Base-by-base conservation (phyloP, 805 yeast species). In the Spathaspora arborariae region DNA sequence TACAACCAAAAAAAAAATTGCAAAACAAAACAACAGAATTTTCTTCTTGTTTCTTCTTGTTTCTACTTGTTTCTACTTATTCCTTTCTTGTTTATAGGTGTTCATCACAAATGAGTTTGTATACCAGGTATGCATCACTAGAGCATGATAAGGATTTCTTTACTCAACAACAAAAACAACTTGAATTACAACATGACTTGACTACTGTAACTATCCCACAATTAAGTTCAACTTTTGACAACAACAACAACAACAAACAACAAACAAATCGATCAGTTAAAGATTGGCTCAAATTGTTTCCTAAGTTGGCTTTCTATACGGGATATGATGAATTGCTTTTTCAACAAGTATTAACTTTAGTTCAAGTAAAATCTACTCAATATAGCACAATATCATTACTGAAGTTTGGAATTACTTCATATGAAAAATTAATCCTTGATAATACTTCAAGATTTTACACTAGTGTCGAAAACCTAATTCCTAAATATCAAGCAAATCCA, bases 401-500 rank as follows among this genome's bases (percentile, higher is more conserved):
- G 21, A 77, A 75, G 47, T 82, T 81, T 51, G 98, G 97, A 0
- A 75, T 80, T 34, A 71, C 84, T 3, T 73, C 78, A 22, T 79
- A 79, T 54, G 73, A 76, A 24, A 72, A 82, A 18, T 64, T 89
- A 56, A 79, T 87, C 2, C 61, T 87, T 9, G 77, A 75, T 39
- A 57, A 70, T 0, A 65, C 75, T 40, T 88, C 96, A 1, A 74
- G 85, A 43, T 92, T 81, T 60, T 88, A 78, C 67, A 90, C 86
- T 1, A 94, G 96, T 1, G 79, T 91, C 53, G 79, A 82, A 56
- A 89, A 88, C 56, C 67, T 92, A 40, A 59, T 75, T 0, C 68
- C 69, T 0, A 63, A 72, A 9, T 73, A 75, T 55, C 70, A 72
- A 51, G 60, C 68, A 4, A 79, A 87, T 8, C 81, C 80, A 41